These are phyloP conservation scores for Ganoderma sinense DNA, from an alignment of 1,284 basidiomycete genomes.

Conservation along the genomic window DNA sequence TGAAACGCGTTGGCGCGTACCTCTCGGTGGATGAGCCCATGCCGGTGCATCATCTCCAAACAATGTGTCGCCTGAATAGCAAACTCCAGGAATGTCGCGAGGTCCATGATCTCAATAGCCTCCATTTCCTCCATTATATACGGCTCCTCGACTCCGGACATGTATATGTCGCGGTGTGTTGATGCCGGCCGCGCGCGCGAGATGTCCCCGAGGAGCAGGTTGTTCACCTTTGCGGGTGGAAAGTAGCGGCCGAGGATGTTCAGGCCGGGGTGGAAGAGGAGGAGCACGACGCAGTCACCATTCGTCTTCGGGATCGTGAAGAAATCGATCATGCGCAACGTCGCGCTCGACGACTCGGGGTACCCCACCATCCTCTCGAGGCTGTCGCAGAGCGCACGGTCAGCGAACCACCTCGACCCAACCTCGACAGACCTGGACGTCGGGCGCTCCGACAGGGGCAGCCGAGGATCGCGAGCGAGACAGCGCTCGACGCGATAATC, in stretches of 20 bases:
- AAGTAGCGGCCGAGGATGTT: conserved; percentile 74
- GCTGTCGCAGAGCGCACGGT: conserved; percentile 41
- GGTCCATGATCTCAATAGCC: conserved; percentile 73
- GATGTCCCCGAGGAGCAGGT: conserved; percentile 66
- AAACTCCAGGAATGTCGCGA: conserved; percentile 80
- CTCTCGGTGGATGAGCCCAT: conserved; percentile 71
- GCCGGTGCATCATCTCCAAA: conserved; percentile 71
- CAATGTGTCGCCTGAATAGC: conserved; percentile 77
- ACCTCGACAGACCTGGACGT: neutral
- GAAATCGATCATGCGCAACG: conserved; percentile 67
- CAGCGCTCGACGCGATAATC: conserved; percentile 8
- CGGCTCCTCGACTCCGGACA: conserved; percentile 56
- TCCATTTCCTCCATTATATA: conserved; percentile 61
- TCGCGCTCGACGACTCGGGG: conserved; percentile 58
- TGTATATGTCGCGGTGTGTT: conserved; percentile 57
- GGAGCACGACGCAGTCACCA: conserved; percentile 71
- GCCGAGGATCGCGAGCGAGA: neutral
- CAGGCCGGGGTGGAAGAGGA: conserved; percentile 69
- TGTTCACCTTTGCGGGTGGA: conserved; percentile 70
- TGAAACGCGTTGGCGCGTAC: conserved; percentile 80
- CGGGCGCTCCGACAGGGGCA: neutral
- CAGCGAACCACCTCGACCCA: neutral
- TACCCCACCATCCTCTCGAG: conserved; percentile 58
- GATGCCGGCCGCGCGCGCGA: conserved; percentile 49
- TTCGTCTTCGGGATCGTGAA: conserved; percentile 67